These are phyloP conservation scores for Fimicolochytrium jonesii DNA, from an alignment of 192 early-diverging fungal species.

Conservation along the genomic window DNA sequence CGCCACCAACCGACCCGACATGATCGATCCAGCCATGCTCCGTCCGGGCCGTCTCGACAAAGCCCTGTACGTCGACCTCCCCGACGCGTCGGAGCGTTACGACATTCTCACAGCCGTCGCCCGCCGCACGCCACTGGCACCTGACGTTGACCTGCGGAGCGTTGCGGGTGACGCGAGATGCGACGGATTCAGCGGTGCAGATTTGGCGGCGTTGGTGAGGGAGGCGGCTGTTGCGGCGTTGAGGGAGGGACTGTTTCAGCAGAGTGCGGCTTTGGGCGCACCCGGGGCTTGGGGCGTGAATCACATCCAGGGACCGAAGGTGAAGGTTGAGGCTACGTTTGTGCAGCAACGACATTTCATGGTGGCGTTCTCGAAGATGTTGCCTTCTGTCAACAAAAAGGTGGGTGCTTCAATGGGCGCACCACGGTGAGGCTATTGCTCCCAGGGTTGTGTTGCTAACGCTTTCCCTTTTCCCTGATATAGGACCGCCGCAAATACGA, in stretches of 20 bases:
- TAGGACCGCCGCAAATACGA: slow-evolving; percentile 35
- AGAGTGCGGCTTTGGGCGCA: slow-evolving; percentile 28
- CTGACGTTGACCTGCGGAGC: slow-evolving; percentile 46
- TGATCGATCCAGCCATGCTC: slow-evolving; percentile 97
- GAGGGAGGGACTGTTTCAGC: slow-evolving; percentile 48
- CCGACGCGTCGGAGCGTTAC: slow-evolving; percentile 68
- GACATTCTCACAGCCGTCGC: slow-evolving; percentile 83
- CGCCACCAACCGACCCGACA: slow-evolving; percentile 96
- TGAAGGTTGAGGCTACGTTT: slow-evolving; percentile 15
- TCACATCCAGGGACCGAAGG: slow-evolving; percentile 13
- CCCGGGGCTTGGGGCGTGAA: no score
- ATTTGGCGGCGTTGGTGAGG: slow-evolving; percentile 50
- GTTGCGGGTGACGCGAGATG: slow-evolving; percentile 41
- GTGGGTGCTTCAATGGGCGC: neutral
- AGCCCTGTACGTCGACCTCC: slow-evolving; percentile 95
- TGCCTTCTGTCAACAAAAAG: slow-evolving; percentile 73
- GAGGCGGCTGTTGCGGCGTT: slow-evolving; percentile 77
- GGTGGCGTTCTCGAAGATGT: slow-evolving; percentile 72
- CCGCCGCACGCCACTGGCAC: slow-evolving; percentile 68
- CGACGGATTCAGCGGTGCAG: slow-evolving; percentile 61
- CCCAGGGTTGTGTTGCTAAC: neutral
- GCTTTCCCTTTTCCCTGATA: neutral
- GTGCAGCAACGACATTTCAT: slow-evolving; percentile 68
- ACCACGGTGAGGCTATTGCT: neutral
- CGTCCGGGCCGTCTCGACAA: slow-evolving; percentile 95